Evolutionary conservation across 169 alveolate genomes (phyloP).

Genomic region (Eimeria zaria): DNA sequence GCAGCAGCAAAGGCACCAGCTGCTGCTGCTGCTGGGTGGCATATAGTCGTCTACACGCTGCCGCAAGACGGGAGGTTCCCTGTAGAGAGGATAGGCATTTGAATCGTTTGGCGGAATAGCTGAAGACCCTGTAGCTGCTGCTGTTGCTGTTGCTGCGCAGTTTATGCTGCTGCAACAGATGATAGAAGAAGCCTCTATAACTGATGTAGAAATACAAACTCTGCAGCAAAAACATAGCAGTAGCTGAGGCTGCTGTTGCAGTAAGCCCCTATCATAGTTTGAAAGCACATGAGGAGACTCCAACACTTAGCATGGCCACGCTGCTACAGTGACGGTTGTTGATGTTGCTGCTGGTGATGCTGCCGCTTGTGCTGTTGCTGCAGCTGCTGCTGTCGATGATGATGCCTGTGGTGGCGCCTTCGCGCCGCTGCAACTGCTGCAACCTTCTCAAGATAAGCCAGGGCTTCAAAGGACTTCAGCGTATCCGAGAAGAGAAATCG

Average conservation of each 20-base stretch:
- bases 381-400: background rate
- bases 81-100: background rate
- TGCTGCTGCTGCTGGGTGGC: background rate
- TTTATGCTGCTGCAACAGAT: background rate
- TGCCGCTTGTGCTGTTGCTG: background rate
- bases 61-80: too few relatives aligned
- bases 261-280: background rate
- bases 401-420: background rate
- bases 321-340: background rate
- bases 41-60: too few relatives aligned
- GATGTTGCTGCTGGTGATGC: conserved; percentile 1
- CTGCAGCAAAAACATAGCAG: too few relatives aligned
- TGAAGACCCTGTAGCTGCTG: background rate
- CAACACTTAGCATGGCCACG: background rate
- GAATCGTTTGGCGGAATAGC: background rate
- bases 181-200: too few relatives aligned
- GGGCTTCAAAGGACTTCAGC: conserved; percentile 3
- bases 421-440: conserved; percentile 6
- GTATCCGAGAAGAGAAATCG: conserved; percentile 16
- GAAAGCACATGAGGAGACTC: background rate
- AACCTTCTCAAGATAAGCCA: background rate
- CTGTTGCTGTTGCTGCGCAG: background rate
- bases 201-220: too few relatives aligned
- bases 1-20: background rate
- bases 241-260: background rate